These are phyloP conservation scores for Quaeritorhiza haematococci DNA, from an alignment of 371 early-diverging fungal species.

Conservation along the genomic window DNA sequence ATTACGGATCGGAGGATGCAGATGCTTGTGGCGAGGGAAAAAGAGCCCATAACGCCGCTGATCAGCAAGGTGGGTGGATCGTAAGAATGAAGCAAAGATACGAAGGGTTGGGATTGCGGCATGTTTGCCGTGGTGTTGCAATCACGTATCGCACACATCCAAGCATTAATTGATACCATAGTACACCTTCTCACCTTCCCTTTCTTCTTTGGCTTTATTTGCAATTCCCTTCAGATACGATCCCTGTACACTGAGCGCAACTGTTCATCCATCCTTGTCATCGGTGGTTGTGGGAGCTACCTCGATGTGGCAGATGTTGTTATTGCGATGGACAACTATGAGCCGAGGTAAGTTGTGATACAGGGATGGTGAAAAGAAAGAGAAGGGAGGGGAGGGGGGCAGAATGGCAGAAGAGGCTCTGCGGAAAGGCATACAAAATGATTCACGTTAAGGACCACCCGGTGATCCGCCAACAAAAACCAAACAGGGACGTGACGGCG, in stretches of 20 bases:
- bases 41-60: constrained; percentile 56
- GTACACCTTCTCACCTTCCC: neutral
- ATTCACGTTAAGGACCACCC: too few species aligned
- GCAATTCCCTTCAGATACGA: constrained; percentile 14
- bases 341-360: constrained; percentile 2
- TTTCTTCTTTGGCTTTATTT: constrained; percentile 1
- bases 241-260: constrained; percentile 26
- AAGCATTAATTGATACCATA: neutral
- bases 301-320: constrained; percentile 47
- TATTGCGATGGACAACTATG: constrained; percentile 41
- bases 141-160: too few species aligned
- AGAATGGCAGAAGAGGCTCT: too few species aligned
- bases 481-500: constrained; percentile 35
- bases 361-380: too few species aligned
- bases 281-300: constrained; percentile 57
- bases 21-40: constrained; percentile 30
- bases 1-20: constrained; percentile 52
- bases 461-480: too few species aligned
- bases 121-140: neutral
- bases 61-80: constrained; percentile 35
- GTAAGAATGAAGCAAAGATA: too few species aligned
- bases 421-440: too few species aligned
- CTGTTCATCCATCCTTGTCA: constrained; percentile 41
- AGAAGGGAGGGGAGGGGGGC: too few species aligned
- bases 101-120: neutral